Base-by-base conservation (phyloP, 768 basidiomycete genomes). In the Cystofilobasidium capitatum region DNA sequence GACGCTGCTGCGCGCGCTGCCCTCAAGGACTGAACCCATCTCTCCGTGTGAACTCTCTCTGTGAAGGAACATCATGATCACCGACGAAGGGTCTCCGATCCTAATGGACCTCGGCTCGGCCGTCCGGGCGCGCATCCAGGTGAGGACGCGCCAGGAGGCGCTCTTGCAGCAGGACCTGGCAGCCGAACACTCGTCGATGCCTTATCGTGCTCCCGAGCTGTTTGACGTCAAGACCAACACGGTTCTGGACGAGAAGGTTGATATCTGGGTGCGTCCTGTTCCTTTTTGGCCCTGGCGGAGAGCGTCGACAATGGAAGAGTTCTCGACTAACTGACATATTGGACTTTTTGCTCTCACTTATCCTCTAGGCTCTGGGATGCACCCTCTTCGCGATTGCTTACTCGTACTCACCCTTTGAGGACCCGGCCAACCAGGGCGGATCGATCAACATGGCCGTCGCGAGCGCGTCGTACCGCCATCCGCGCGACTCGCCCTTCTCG, bases 101-200 rank as follows among this genome's bases (percentile, higher is more conserved):
- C 83, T 99, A 12, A 99, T 99, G 96, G 96, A 99, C 77, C 92
- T 99, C 77, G 96, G 96, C 24, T 96, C 91, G 70, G 83, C 88
- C 1, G 81, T 86, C 73, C 26, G 54, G 74, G 96, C 96, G 5
- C 81, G 93, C 36, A 84, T 98, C 66, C 81, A 80, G 31, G 82
- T 98, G 66, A 84, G 88, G 69, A 91, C 84, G 66, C 83, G 96
- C 31, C 86, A 86, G 31, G 87, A 91, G 75, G 96, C 96, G 0
- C 77, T 99, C 55, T 73, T 88, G 22, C 91, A 97, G 72, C 96
- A 98, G 81, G 96, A 99, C 76, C 85, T 94, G 70, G 96, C 96
- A 3, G 91, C 91, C 22, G 96, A 99, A 77, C 93, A 94, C 77
- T 94, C 91, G 71, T 91, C 92, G 16, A 98, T 99, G 96, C 89